Evolutionary conservation across 441 rosid species (phyloP).

Genomic region (Monsonia emarginata): DNA sequence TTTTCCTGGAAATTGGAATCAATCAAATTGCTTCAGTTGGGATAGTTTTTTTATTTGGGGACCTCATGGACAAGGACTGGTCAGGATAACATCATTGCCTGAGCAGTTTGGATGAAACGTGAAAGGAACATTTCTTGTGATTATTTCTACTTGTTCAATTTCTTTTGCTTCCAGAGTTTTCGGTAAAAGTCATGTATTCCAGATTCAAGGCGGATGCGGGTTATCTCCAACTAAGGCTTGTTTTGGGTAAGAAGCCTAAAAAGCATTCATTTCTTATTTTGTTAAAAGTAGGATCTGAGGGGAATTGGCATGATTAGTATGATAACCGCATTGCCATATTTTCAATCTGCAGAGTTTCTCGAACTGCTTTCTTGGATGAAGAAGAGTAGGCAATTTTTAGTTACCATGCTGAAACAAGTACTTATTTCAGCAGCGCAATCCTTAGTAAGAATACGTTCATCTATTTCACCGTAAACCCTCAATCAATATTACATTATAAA

Average conservation of each 20-base stretch:
- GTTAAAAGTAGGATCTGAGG: neutral
- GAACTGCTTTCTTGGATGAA: slow-evolving; percentile 39
- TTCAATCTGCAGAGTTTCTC: slow-evolving; percentile 30
- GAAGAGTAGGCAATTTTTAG: slow-evolving; percentile 31
- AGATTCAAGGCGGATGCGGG: slow-evolving; percentile 28
- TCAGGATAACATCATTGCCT: no score
- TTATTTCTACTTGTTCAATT: neutral
- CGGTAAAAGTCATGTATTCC: slow-evolving; percentile 21
- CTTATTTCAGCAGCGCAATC: neutral
- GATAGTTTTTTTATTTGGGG: neutral
- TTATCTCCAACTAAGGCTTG: slow-evolving; percentile 41
- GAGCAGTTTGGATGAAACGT: no score
- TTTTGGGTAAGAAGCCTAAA: slow-evolving; percentile 47
- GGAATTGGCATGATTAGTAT: neutral
- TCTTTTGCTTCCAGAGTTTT: slow-evolving; percentile 28
- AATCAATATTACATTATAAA: neutral
- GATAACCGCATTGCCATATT: neutral
- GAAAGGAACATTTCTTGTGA: neutral
- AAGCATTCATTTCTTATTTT: neutral
- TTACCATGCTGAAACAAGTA: neutral
- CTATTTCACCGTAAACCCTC: neutral
- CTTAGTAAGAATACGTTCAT: neutral
- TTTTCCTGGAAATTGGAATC: neutral
- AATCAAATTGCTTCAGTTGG: neutral
- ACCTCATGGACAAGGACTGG: no score